Evolutionary conservation across 495 filamentous ascomycete species (phyloP).

Genomic region (Penicillium tannophilum): DNA sequence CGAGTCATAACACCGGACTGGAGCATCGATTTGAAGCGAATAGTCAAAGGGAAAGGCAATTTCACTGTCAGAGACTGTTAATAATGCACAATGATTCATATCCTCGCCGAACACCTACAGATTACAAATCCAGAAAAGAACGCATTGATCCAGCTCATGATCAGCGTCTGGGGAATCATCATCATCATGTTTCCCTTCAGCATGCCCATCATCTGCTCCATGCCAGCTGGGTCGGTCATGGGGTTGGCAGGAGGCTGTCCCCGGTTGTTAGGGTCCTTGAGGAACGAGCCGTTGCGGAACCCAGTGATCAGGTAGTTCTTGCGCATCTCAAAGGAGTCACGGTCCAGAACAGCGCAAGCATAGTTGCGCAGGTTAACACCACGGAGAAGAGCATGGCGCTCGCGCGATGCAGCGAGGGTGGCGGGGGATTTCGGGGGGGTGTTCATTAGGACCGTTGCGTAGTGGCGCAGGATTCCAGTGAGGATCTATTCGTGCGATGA

Average conservation of each 20-base stretch:
- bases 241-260: conserved; percentile 91
- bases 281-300: conserved; percentile 80
- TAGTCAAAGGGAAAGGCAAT: conserved; percentile 95
- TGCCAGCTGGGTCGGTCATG: conserved; percentile 93
- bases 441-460: conserved; percentile 87
- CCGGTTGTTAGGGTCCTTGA: conserved; percentile 83
- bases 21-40: conserved; percentile 99
- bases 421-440: conserved; percentile 80
- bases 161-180: conserved; percentile 98
- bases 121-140: conserved; percentile 98
- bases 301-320: conserved; percentile 77
- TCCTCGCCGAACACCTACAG: conserved; percentile 55
- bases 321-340: conserved; percentile 72
- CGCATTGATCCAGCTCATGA: conserved; percentile 99
- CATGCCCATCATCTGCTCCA: conserved; percentile 99
- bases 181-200: conserved; percentile 99
- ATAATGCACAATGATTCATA: conserved; percentile 10
- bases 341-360: conserved; percentile 67
- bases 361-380: conserved; percentile 85
- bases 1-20: conserved; percentile 94
- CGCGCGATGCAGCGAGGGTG: conserved; percentile 72
- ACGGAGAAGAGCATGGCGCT: conserved; percentile 84
- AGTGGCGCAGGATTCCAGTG: conserved; percentile 94
- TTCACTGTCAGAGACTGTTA: conserved; percentile 65
- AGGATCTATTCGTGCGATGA: conserved; percentile 63